Percentiles rank a stretch among this genome's conserved stretches.
Conservation (phyloP, 2,329 filamentous ascomycete genomes). For the Aureobasidium sp. region DNA sequence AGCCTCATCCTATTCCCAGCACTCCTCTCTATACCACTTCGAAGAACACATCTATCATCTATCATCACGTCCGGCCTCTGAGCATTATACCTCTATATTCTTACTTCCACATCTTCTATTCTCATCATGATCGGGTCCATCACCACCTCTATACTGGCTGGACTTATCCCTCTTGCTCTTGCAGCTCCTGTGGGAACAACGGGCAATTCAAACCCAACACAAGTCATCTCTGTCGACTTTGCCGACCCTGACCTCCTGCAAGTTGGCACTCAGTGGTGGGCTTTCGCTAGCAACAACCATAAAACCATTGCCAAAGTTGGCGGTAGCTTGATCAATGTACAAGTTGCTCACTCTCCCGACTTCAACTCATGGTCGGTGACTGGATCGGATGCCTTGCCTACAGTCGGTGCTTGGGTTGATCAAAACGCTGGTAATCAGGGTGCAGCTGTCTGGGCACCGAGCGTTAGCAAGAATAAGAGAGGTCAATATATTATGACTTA, state of each 20-base stretch:
- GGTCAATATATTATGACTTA: conserved; percentile 24
- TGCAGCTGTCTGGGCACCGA: conserved; percentile 30
- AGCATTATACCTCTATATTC: not conserved
- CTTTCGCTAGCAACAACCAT: conserved; percentile 31
- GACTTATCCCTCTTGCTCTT: not conserved
- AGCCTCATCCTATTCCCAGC: not conserved
- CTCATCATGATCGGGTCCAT: not conserved
- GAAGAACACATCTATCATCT: not conserved
- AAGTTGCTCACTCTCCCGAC: conserved; percentile 29
- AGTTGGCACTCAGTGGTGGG: conserved; percentile 29
- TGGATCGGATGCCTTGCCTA: conserved; percentile 26
- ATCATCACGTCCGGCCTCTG: too few relatives aligned
- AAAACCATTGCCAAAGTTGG: conserved; percentile 21
- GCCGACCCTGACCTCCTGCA: conserved; percentile 30
- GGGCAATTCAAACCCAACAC: not conserved
- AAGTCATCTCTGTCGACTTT: conserved; percentile 23
- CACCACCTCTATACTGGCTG: not conserved
- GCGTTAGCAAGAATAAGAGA: conserved; percentile 22
- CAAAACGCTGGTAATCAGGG: conserved; percentile 18
- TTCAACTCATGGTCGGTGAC: conserved; percentile 26
- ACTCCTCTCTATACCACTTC: not conserved
- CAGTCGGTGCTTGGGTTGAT: conserved; percentile 24
- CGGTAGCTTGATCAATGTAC: conserved; percentile 26
- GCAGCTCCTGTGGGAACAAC: conserved; percentile 7
- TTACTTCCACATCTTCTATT: not conserved